These are phyloP conservation scores for Panicum virgatum DNA, from an alignment of 202 grass and related monocot species.

Conservation along the genomic window DNA sequence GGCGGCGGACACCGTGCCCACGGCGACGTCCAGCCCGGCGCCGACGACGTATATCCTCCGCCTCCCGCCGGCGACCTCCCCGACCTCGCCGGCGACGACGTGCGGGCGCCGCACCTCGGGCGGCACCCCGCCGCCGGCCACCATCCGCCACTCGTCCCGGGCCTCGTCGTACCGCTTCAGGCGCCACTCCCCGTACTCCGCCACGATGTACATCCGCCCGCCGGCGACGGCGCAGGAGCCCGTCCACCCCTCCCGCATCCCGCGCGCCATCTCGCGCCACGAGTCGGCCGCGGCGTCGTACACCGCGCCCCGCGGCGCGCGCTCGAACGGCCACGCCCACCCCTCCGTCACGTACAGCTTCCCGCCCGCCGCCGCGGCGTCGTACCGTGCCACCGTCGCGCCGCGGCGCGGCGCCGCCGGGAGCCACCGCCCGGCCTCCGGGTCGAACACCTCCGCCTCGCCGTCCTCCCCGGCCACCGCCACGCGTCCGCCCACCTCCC, in stretches of 20 bases:
- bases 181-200: slow-evolving; percentile 88
- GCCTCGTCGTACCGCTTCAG: slow-evolving; percentile 70
- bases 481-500: slow-evolving; percentile 62
- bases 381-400: slow-evolving; percentile 53
- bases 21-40: slow-evolving; percentile 76
- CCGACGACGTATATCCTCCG: slow-evolving; percentile 69
- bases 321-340: slow-evolving; percentile 97
- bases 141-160: slow-evolving; percentile 63
- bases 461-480: slow-evolving; percentile 74
- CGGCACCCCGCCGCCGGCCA: slow-evolving; percentile 65
- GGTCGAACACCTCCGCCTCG: slow-evolving; percentile 60
- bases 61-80: slow-evolving; percentile 14
- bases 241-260: slow-evolving; percentile 96
- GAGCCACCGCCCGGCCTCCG: slow-evolving; percentile 40
- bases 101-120: slow-evolving; percentile 63
- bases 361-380: slow-evolving; percentile 62
- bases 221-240: slow-evolving; percentile 73
- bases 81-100: slow-evolving; percentile 59
- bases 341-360: slow-evolving; percentile 93
- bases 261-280: slow-evolving; percentile 82
- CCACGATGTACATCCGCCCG: slow-evolving; percentile 69
- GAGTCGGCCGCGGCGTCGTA: slow-evolving; percentile 72
- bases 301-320: slow-evolving; percentile 66
- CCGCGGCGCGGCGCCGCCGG: slow-evolving; percentile 3
- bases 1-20: slow-evolving; percentile 41